phyloP scores from a whole-genome alignment of 176 grass and related monocot species.

The Tillandsia fasciculata region DNA sequence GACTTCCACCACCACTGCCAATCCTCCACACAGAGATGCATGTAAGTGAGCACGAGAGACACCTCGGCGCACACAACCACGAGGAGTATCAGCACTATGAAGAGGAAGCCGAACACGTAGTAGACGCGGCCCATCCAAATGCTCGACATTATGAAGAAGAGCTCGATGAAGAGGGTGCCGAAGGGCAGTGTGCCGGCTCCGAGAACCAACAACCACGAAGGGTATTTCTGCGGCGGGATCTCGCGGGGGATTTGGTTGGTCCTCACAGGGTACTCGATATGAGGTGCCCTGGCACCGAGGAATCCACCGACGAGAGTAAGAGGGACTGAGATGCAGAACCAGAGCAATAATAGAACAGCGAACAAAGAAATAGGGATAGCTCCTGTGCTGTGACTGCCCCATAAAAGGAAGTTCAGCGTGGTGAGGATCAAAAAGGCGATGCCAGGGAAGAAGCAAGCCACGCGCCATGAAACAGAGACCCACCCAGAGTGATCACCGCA shows the following conservation, averaged over 20 bases:
- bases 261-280: constrained; percentile 70
- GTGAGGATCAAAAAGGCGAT: constrained; percentile 79
- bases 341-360: constrained; percentile 50
- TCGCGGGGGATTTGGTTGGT: constrained; percentile 80
- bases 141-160: constrained; percentile 89
- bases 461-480: constrained; percentile 48
- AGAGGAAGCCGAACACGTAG: constrained; percentile 74
- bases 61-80: constrained; percentile 67
- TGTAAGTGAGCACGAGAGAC: constrained; percentile 70
- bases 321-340: constrained; percentile 72
- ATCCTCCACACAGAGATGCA: constrained; percentile 74
- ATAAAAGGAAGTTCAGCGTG: constrained; percentile 70
- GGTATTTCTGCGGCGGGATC: constrained; percentile 69
- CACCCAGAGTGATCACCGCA: constrained; percentile 62
- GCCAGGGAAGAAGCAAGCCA: constrained; percentile 70
- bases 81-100: constrained; percentile 56
- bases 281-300: constrained; percentile 57
- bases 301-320: constrained; percentile 62
- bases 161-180: constrained; percentile 71
- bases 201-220: constrained; percentile 65
- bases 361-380: constrained; percentile 71
- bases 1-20: constrained; percentile 94
- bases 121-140: constrained; percentile 76
- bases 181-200: constrained; percentile 70
- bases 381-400: constrained; percentile 72